Percentiles rank a stretch among this genome's conserved stretches.
Evolutionary conservation across 179 eudicot genomes (phyloP).

Genomic region (Amaranthus tricolor): DNA sequence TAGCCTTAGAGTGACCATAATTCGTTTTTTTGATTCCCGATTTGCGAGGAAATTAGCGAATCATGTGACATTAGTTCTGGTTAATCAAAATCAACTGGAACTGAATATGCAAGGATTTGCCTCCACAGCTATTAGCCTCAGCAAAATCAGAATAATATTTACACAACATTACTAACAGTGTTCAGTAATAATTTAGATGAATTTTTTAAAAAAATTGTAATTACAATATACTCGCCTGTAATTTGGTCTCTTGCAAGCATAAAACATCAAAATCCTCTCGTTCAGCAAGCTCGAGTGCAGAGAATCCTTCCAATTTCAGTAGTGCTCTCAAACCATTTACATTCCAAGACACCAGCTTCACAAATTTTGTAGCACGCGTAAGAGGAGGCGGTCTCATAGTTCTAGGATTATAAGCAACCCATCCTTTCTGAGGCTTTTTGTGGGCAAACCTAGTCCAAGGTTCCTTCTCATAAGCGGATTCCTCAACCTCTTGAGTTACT

Average conservation of each 20-base stretch:
- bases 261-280: conserved; percentile 91
- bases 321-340: conserved; percentile 95
- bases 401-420: conserved; percentile 85
- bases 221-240: conserved; percentile 53
- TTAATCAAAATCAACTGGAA: not conserved
- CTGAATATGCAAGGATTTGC: not conserved
- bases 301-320: conserved; percentile 66
- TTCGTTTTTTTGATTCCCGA: no score
- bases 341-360: conserved; percentile 93
- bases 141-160: not conserved
- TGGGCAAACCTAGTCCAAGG: conserved; percentile 91
- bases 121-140: not conserved
- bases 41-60: no score
- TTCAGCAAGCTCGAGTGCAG: conserved; percentile 73
- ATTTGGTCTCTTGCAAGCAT: conserved; percentile 96
- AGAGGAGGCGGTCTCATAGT: conserved; percentile 87
- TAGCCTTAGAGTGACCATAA: no score
- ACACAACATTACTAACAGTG: no score
- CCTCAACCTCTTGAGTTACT: conserved; percentile 37
- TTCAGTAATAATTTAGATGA: not conserved
- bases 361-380: conserved; percentile 38
- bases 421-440: conserved; percentile 89
- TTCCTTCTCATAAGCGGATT: conserved; percentile 42
- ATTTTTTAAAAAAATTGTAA: not conserved
- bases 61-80: no score